Base-by-base conservation (phyloP, 495 filamentous ascomycete genomes). In the Podospora fimiseda region DNA sequence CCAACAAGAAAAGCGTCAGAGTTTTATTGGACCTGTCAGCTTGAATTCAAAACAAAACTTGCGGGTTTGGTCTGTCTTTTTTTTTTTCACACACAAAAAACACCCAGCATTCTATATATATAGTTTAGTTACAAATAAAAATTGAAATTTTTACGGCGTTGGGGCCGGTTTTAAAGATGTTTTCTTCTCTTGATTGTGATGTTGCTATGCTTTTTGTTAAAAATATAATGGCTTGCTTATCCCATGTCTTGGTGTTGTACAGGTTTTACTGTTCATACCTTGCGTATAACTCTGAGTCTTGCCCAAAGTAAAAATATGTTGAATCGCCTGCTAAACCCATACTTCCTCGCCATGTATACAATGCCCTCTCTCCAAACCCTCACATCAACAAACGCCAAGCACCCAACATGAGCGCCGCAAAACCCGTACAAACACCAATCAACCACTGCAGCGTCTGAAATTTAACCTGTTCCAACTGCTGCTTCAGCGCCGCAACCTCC, bases 361-460 rank as follows among this genome's bases (percentile, higher is more conserved):
- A n/a, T n/a, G n/a, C n/a, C n/a, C n/a, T n/a, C n/a, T 46, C 18
- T 22, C 43, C 43, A 18, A 46, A 3, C 43, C 50, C 27, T 68
- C 51, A 81, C 78, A 81, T 80, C 55, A 97, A 83, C 67, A 97
- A 74, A 59, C 92, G 81, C 92, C 92, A 97, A 65, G 89, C 90
- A 90, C 93, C 92, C 64, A 97, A 76, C 70, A 96, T 79, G 69
- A 98, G 70, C 51, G 93, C 93, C 38, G 92, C 91, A 40, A 94
- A 96, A 62, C 79, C 74, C 0, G 93, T 96, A 63, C 89, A 95
- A 51, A 98, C 93, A 68, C 93, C 93, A 85, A 97, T 95, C 30
- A 99, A 74, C 93, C 93, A 99, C 73, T 97, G 94, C 65, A 99
- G 67, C 42, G 94, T 97, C 60, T 87, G 87, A 69, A 97, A 97